phyloP scores from a whole-genome alignment of 805 yeast genomes.

The Lipomyces chichibuensis region DNA sequence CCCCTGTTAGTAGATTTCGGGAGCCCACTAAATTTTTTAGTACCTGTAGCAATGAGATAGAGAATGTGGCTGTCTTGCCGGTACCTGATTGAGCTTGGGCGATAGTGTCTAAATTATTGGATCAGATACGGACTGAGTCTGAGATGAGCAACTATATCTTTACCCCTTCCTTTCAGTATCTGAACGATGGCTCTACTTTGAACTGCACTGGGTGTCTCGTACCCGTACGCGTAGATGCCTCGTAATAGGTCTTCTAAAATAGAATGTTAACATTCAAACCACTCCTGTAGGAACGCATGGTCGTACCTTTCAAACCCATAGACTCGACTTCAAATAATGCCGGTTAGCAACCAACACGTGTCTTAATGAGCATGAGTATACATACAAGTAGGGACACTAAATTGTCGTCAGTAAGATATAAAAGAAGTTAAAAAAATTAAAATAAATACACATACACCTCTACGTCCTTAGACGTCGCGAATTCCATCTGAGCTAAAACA shows the following conservation, averaged over 20 bases:
- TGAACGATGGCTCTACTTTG: slow-evolving; percentile 81
- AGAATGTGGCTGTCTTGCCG: slow-evolving; percentile 87
- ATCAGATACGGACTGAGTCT: background rate
- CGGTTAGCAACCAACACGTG: slow-evolving; percentile 4
- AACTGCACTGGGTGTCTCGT: slow-evolving; percentile 79
- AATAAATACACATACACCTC: slow-evolving; percentile 39
- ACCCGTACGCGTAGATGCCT: slow-evolving; percentile 79
- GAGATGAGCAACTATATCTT: background rate
- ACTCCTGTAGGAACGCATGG: slow-evolving; percentile 11
- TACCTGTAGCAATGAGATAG: slow-evolving; percentile 62
- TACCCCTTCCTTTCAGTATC: slow-evolving; percentile 64
- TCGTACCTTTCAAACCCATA: slow-evolving; percentile 37
- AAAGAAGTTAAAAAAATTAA: background rate
- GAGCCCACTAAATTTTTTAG: background rate
- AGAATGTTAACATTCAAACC: background rate
- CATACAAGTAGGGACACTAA: slow-evolving; percentile 35
- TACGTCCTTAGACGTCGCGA: slow-evolving; percentile 62
- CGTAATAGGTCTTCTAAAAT: slow-evolving; percentile 46
- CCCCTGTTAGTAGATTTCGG: background rate
- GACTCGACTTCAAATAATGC: slow-evolving; percentile 33
- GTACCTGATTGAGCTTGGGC: slow-evolving; percentile 93
- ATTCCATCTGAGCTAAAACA: slow-evolving; percentile 50
- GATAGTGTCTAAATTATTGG: slow-evolving; percentile 52
- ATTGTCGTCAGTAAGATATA: background rate
- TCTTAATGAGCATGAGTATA: background rate